Percentiles rank a stretch among this genome's conserved stretches.
Conservation (phyloP, 164 flowering plant species). For the Amborella trichopoda region DNA sequence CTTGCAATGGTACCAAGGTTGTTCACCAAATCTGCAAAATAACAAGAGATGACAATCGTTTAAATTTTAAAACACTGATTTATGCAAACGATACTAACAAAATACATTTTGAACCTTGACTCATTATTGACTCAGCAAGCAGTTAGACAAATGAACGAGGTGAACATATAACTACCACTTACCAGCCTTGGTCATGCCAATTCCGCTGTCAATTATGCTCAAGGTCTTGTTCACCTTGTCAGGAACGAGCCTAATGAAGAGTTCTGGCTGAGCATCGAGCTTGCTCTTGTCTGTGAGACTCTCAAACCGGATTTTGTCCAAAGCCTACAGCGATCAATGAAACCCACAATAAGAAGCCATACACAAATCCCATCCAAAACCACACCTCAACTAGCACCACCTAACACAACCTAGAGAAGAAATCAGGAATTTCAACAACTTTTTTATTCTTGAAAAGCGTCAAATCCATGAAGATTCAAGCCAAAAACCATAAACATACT, state of each 20-base stretch:
- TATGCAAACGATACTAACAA: too few species aligned
- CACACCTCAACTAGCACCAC: too few species aligned
- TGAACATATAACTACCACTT: neutral
- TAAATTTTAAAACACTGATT: too few species aligned
- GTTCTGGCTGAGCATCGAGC: constrained; percentile 16
- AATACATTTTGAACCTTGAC: too few species aligned
- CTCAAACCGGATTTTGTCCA: constrained; percentile 2
- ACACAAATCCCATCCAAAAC: too few species aligned
- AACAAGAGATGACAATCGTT: too few species aligned
- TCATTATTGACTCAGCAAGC: neutral
- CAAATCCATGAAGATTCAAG: too few species aligned
- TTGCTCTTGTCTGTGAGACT: constrained; percentile 1
- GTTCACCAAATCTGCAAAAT: constrained; percentile 34
- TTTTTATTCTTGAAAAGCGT: too few species aligned
- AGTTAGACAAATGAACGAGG: neutral
- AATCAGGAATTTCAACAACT: too few species aligned
- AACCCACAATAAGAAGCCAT: too few species aligned
- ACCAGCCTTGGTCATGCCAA: constrained; percentile 16
- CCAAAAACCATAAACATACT: too few species aligned
- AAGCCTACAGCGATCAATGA: neutral
- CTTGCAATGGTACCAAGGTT: constrained; percentile 43
- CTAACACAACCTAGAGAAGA: too few species aligned
- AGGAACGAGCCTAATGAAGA: constrained; percentile 10
- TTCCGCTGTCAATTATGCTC: constrained; percentile 11
- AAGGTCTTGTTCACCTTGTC: constrained; percentile 11